Evolutionary conservation across 345 rosid genomes (phyloP).

Genomic region (Sonneratia alba): DNA sequence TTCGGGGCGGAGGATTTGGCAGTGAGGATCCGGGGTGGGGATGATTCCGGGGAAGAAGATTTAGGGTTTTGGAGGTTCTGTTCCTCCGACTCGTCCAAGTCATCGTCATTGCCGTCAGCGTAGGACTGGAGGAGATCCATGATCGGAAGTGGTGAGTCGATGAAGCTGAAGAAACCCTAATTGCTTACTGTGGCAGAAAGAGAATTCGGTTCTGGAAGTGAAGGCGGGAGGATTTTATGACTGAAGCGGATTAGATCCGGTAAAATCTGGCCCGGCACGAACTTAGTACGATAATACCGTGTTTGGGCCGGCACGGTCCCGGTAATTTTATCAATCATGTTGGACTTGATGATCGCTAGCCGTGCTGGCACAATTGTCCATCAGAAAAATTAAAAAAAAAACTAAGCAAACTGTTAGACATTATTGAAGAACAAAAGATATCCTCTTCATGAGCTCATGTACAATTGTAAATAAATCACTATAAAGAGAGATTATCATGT

Average conservation of each 20-base stretch:
- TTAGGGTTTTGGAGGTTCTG: constrained; percentile 11
- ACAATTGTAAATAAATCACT: too few species aligned
- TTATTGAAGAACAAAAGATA: too few species aligned
- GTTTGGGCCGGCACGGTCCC: too few species aligned
- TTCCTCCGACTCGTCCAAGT: constrained; percentile 1
- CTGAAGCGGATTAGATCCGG: neutral
- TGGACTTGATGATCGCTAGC: too few species aligned
- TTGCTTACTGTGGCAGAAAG: neutral
- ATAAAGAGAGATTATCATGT: too few species aligned
- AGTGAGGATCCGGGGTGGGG: constrained; percentile 64
- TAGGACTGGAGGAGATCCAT: constrained; percentile 55
- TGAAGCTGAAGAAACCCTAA: constrained; percentile 6
- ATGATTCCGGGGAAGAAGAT: constrained; percentile 53
- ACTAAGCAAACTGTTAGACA: too few species aligned
- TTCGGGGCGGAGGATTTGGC: constrained; percentile 80
- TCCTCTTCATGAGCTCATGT: too few species aligned
- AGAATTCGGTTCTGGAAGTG: too few species aligned
- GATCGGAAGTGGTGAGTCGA: neutral
- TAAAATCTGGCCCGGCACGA: neutral
- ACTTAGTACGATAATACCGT: too few species aligned
- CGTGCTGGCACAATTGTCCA: too few species aligned
- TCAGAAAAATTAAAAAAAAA: too few species aligned
- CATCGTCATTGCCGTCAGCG: constrained; percentile 28
- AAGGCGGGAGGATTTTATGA: constrained; percentile 1
- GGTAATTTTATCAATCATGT: too few species aligned